A percentile compares a stretch with the other conserved stretches of the same genome.
Conservation (phyloP, 2,329 filamentous ascomycete species). For the Fusarium devonianum region DNA sequence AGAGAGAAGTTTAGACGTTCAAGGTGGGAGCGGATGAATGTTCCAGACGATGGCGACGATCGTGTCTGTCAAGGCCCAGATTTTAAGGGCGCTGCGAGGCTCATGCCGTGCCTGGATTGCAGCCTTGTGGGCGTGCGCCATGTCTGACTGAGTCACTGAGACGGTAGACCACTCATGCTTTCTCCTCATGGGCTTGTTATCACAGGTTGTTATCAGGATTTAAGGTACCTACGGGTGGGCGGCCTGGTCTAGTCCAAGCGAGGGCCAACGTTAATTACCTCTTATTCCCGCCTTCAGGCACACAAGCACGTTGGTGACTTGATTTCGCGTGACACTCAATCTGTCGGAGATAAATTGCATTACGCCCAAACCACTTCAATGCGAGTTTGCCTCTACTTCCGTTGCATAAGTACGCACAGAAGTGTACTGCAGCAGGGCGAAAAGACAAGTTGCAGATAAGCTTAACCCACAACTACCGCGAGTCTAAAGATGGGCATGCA, state of each 20-base stretch:
- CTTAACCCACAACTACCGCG: no score
- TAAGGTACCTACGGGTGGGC: neutral
- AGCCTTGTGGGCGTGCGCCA: neutral
- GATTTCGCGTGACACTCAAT: neutral
- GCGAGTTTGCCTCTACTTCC: no score
- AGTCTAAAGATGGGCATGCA: no score
- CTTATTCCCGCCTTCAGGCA: neutral
- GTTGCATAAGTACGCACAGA: no score
- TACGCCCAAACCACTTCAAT: no score
- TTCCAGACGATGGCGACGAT: neutral
- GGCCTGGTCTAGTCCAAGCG: neutral
- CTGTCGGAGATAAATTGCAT: neutral
- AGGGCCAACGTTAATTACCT: neutral
- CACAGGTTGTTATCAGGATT: neutral
- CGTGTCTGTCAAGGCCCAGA: neutral
- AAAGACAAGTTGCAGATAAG: no score
- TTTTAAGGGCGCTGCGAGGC: slow-evolving; percentile 2
- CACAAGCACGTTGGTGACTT: neutral
- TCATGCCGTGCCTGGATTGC: neutral
- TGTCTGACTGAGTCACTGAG: neutral
- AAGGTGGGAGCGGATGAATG: neutral
- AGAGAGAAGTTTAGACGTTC: neutral
- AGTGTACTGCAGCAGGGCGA: no score
- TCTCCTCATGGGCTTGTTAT: no score
- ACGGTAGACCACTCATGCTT: neutral